phyloP scores from a whole-genome alignment of 208 protist species.

The Crithidia brevicula region DNA sequence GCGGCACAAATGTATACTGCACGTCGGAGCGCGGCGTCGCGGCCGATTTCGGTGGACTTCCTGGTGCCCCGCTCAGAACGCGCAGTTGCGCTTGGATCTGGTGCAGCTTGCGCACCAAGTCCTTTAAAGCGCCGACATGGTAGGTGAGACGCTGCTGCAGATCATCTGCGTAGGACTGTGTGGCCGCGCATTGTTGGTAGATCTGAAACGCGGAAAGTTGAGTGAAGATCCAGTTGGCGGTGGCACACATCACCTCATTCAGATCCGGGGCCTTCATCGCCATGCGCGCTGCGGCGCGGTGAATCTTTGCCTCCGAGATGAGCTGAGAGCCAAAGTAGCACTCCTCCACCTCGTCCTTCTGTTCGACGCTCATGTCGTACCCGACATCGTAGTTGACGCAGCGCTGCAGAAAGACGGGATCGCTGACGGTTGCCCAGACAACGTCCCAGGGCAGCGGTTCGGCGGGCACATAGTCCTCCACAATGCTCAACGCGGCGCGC shows the following conservation, averaged over 20 bases:
- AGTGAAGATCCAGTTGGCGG: conserved; percentile 54
- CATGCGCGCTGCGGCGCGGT: conserved; percentile 1
- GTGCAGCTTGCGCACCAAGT: conserved; percentile 29
- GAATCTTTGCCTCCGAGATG: conserved; percentile 32
- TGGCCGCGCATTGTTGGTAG: conserved; percentile 38
- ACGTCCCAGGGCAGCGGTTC: conserved; percentile 41
- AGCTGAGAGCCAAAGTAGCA: conserved; percentile 22
- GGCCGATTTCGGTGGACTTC: neutral
- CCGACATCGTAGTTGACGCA: conserved; percentile 45
- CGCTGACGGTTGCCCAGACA: conserved; percentile 34
- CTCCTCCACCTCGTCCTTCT: conserved; percentile 31
- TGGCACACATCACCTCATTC: conserved; percentile 19
- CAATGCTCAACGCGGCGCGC: conserved; percentile 40
- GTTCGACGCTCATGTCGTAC: conserved; percentile 44
- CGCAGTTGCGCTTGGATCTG: conserved; percentile 44
- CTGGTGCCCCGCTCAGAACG: conserved; percentile 21
- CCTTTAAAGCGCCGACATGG: conserved; percentile 47
- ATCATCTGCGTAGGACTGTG: conserved; percentile 44
- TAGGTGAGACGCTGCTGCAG: conserved; percentile 51
- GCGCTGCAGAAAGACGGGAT: conserved; percentile 45
- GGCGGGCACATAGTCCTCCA: conserved; percentile 32
- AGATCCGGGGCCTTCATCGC: neutral
- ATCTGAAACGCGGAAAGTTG: conserved; percentile 46
- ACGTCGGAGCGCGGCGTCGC: neutral
- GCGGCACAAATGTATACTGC: conserved; percentile 36